Percentiles rank a stretch among this genome's conserved stretches.
phyloP scores from a whole-genome alignment of 192 early-diverging fungal species.

The Podila minutissima region DNA sequence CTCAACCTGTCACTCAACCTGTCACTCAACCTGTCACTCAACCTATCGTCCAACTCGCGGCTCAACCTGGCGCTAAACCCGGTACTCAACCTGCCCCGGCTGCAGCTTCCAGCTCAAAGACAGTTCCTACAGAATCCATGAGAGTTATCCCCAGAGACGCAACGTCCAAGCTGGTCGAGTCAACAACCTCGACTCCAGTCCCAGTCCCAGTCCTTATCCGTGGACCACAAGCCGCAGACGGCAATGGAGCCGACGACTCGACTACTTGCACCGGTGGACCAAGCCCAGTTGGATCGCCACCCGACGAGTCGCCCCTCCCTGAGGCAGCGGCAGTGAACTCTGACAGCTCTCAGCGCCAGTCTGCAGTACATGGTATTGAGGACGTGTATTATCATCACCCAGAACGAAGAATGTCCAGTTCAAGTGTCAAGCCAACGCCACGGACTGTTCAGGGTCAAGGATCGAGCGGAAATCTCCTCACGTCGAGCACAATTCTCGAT shows the following conservation, averaged over 20 bases:
- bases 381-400: constrained; percentile 60
- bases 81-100: background rate
- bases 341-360: background rate
- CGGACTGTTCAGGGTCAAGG: constrained; percentile 29
- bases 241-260: background rate
- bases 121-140: background rate
- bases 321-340: background rate
- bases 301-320: background rate
- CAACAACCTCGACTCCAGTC: background rate
- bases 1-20: background rate
- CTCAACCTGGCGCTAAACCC: background rate
- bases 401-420: constrained; percentile 14
- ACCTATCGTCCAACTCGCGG: background rate
- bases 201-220: background rate
- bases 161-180: background rate
- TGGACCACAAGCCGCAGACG: background rate
- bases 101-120: background rate
- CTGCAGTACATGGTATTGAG: constrained; percentile 44
- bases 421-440: background rate
- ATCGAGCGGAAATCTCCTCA: constrained; percentile 10
- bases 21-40: no score
- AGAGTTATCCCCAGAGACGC: background rate
- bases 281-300: background rate
- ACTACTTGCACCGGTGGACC: background rate
- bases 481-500: background rate